phyloP scores from a whole-genome alignment of 176 grass and related monocot genomes.

The Calamus simplicifolius region DNA sequence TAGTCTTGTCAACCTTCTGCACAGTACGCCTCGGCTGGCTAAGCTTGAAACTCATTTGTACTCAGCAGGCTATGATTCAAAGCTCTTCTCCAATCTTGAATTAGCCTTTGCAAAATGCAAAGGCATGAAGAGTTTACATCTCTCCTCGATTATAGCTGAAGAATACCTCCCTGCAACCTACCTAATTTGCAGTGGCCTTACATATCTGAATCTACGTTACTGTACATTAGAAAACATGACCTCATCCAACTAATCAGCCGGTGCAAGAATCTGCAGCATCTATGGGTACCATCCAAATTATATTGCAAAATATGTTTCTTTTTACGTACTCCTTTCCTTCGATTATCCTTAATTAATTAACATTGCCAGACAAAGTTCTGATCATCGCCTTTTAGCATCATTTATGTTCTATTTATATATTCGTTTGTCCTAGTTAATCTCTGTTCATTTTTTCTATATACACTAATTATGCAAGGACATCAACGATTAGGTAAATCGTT shows the following conservation, averaged over 20 bases:
- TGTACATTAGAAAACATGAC: constrained; percentile 39
- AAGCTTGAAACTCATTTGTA: constrained; percentile 49
- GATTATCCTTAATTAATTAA: neutral
- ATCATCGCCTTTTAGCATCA: too few species aligned
- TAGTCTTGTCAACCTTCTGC: constrained; percentile 39
- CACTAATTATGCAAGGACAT: too few species aligned
- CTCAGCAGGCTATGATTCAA: constrained; percentile 29
- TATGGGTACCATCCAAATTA: constrained; percentile 30
- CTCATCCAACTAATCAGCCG: constrained; percentile 52
- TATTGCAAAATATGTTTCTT: neutral
- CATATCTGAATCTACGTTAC: constrained; percentile 64
- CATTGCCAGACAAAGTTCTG: too few species aligned
- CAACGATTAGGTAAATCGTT: constrained; percentile 44
- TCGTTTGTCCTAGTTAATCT: neutral
- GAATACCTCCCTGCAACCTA: constrained; percentile 49
- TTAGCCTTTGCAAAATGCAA: constrained; percentile 41
- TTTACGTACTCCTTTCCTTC: neutral
- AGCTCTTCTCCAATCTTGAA: constrained; percentile 47
- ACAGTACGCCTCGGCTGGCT: constrained; percentile 36
- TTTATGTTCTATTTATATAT: neutral
- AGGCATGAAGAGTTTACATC: constrained; percentile 45
- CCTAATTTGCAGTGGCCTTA: constrained; percentile 50
- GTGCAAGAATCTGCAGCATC: constrained; percentile 47
- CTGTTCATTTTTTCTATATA: neutral
- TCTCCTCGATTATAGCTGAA: constrained; percentile 39